Evolutionary conservation across 352 stramenopile species (phyloP).

Genomic region (Phytophthora hibernalis): DNA sequence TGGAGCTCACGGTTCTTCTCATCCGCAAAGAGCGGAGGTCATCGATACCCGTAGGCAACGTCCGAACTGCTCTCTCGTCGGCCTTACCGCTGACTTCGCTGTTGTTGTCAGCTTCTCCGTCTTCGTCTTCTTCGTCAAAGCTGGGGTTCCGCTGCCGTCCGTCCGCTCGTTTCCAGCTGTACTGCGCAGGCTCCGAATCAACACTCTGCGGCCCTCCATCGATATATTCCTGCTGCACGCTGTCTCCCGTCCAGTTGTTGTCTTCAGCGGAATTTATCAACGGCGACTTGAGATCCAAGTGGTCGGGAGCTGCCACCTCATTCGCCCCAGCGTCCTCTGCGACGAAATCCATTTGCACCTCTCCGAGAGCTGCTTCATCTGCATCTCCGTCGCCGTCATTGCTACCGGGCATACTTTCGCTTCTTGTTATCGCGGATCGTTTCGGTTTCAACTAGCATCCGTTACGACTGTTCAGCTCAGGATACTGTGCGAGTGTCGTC

Average conservation of each 20-base stretch:
- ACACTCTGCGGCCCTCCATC: slow-evolving; percentile 28
- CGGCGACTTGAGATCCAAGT: slow-evolving; percentile 22
- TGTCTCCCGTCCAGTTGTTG: slow-evolving; percentile 32
- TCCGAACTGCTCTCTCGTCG: slow-evolving; percentile 31
- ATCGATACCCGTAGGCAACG: slow-evolving; percentile 81
- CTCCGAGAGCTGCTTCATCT: slow-evolving; percentile 10
- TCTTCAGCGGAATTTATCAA: slow-evolving; percentile 28
- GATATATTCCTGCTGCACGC: slow-evolving; percentile 20
- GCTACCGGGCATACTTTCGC: slow-evolving; percentile 18
- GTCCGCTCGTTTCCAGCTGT: slow-evolving; percentile 77
- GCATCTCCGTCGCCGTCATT: slow-evolving; percentile 2
- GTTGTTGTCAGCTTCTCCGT: slow-evolving; percentile 43
- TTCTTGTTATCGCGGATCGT: slow-evolving; percentile 11
- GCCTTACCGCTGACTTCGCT: slow-evolving; percentile 29
- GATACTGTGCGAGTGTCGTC: too few species aligned
- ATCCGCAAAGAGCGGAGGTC: slow-evolving; percentile 90
- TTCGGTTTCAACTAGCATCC: slow-evolving; percentile 12
- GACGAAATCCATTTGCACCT: slow-evolving; percentile 16
- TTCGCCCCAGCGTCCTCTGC: background rate
- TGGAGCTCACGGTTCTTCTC: slow-evolving; percentile 89
- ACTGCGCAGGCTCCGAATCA: slow-evolving; percentile 34
- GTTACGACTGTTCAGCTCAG: slow-evolving; percentile 2
- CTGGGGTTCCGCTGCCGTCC: slow-evolving; percentile 41
- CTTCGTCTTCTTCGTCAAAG: too few species aligned
- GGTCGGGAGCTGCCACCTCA: background rate